Base-by-base conservation (phyloP, 192 early-diverging fungal genomes). In the Entomortierella chlamydospora region DNA sequence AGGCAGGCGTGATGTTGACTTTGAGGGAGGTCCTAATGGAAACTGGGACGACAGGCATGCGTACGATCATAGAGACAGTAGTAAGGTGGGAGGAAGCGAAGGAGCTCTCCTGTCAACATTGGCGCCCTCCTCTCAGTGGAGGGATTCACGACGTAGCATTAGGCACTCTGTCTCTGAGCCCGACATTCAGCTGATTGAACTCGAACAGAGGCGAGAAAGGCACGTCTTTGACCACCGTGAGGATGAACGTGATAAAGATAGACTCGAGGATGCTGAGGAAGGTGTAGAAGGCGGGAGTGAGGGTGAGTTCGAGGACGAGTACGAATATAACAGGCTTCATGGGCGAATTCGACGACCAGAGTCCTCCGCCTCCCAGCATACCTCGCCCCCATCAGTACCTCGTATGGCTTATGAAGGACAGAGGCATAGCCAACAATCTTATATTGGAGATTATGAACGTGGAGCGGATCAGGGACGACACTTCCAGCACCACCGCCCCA, bases 101-200 rank as follows among this genome's bases (percentile, higher is more conserved):
- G 45, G 45, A 12, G 15, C 45, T 20, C 45, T 47, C 15, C 45
- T 11, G 4, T n/a, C 28, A 39, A 0, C 51, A 22, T 9, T 20
- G 20, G 5, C 23, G 8, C n/a, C 39, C 0, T n/a, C 29, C 6
- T 25, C 53, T 17, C 49, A 61, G 17, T 61, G 59, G 41, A 59
- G 41, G 28, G 64, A 52, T 28, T 66, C 52, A 9, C 72, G 52
- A 7, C 47, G 58, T 12, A 29, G 56, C 0, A 67, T 74, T 42
- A 57, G 72, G 2, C 42, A 29, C 3, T 74, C 72, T 4, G 57
- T 67, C 1, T 74, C 72, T 2, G 58, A 66, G 33, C 49, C 64
- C 17, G 72, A 74, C 23, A 50, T 74, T 6, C 57, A 53, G 30
- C 10, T 41, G 28, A 22, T 45, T 3, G 64, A 67, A 29, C 15